Evolutionary conservation across 306 rosid species (phyloP).

Genomic region (Senna siamea): DNA sequence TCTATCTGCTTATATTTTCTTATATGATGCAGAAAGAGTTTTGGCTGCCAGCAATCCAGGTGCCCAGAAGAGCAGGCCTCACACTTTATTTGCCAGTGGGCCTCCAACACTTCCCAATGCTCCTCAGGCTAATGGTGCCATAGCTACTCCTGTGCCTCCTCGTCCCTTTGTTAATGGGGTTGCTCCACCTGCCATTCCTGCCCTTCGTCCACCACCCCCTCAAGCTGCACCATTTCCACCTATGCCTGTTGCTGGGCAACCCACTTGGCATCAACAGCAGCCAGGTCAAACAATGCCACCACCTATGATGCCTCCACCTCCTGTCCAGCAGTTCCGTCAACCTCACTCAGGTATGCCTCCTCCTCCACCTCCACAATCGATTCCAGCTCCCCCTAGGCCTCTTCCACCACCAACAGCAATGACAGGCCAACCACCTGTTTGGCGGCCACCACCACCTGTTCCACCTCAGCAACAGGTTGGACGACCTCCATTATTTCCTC

Average conservation of each 20-base stretch:
- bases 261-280: conserved; percentile 82
- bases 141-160: conserved; percentile 67
- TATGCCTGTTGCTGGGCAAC: conserved; percentile 69
- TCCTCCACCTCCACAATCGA: conserved; percentile 72
- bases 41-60: conserved; percentile 94
- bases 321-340: conserved; percentile 85
- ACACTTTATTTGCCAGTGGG: conserved; percentile 90
- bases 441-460: conserved; percentile 87
- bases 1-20: conserved; percentile 22
- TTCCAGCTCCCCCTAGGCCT: conserved; percentile 62
- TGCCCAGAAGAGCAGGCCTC: conserved; percentile 91
- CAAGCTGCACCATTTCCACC: conserved; percentile 73
- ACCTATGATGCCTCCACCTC: conserved; percentile 66
- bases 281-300: conserved; percentile 64
- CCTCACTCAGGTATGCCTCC: conserved; percentile 81
- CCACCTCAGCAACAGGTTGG: conserved; percentile 61
- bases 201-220: conserved; percentile 83
- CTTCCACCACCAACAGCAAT: conserved; percentile 91
- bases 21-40: conserved; percentile 76
- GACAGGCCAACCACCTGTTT: conserved; percentile 73
- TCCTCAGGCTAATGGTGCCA: conserved; percentile 65
- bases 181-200: conserved; percentile 58
- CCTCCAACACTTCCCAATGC: conserved; percentile 80
- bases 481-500: conserved; percentile 61
- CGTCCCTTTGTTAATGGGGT: conserved; percentile 87